Percentiles rank a stretch among this genome's conserved stretches.
Conservation (phyloP, 306 rosid genomes). For the Lablab purpureus region DNA sequence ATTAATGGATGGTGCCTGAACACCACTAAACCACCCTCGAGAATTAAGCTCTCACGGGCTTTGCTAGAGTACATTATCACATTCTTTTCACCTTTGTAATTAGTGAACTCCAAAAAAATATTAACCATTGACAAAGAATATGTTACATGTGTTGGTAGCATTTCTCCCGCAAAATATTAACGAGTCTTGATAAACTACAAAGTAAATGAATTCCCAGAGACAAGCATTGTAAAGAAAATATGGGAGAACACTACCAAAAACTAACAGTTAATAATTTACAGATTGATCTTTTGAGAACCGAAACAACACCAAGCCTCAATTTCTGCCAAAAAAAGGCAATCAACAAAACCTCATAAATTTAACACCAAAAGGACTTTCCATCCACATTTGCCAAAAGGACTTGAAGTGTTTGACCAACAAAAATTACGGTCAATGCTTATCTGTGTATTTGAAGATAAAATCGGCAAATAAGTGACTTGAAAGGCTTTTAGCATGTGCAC, state of each 20-base stretch:
- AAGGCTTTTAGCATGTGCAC: not conserved
- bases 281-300: constrained; percentile 13
- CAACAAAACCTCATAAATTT: constrained; percentile 27
- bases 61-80: not conserved
- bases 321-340: constrained; percentile 34
- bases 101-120: not conserved
- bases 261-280: constrained; percentile 39
- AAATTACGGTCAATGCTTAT: not conserved
- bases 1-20: no score
- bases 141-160: constrained; percentile 5
- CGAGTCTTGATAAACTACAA: not conserved
- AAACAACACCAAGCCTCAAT: constrained; percentile 37
- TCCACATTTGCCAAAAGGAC: constrained; percentile 24
- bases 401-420: constrained; percentile 24
- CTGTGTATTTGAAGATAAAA: constrained; percentile 33
- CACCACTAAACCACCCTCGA: not conserved
- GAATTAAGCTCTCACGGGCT: not conserved
- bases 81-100: not conserved
- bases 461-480: constrained; percentile 31
- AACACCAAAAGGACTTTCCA: constrained; percentile 23
- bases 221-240: not conserved
- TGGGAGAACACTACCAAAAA: not conserved
- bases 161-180: not conserved
- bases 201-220: not conserved
- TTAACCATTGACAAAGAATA: not conserved